phyloP scores from a whole-genome alignment of 768 basidiomycete species.

The Podaxis pistillaris region DNA sequence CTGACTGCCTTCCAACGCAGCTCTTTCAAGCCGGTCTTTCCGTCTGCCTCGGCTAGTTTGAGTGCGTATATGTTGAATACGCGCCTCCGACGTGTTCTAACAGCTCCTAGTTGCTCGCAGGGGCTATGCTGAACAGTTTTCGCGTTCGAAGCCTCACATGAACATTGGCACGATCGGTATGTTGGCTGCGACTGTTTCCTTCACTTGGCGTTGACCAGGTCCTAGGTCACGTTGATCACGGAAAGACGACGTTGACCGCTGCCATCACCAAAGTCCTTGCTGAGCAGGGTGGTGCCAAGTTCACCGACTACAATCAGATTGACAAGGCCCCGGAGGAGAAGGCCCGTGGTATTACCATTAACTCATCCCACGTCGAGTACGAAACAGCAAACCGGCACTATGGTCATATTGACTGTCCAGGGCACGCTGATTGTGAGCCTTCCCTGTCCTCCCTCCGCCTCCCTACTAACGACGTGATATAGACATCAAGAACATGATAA shows the following conservation, averaged over 20 bases:
- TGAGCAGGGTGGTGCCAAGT: conserved; percentile 70
- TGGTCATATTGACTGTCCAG: conserved; percentile 97
- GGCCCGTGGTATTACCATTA: conserved; percentile 99
- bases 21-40: conserved; percentile 24
- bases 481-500: conserved; percentile 99
- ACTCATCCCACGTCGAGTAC: conserved; percentile 98
- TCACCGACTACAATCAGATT: conserved; percentile 96
- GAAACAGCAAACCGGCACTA: conserved; percentile 90
- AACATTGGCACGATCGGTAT: conserved; percentile 93
- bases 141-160: conserved; percentile 85
- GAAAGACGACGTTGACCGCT: conserved; percentile 96
- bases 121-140: conserved; percentile 77
- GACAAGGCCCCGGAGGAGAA: conserved; percentile 99
- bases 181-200: conserved; percentile 16
- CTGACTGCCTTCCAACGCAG: conserved; percentile 38
- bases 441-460: conserved; percentile 7
- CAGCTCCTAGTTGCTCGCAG: conserved; percentile 46
- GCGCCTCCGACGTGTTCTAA: conserved; percentile 3
- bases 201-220: conserved; percentile 3
- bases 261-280: conserved; percentile 94
- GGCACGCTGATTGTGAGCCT: conserved; percentile 87
- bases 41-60: conserved; percentile 27
- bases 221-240: conserved; percentile 92
- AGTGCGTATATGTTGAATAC: conserved; percentile 21
- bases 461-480: conserved; percentile 16